Base-by-base conservation (phyloP, 1,284 basidiomycete species). In the Rhizopogon hawkerae region DNA sequence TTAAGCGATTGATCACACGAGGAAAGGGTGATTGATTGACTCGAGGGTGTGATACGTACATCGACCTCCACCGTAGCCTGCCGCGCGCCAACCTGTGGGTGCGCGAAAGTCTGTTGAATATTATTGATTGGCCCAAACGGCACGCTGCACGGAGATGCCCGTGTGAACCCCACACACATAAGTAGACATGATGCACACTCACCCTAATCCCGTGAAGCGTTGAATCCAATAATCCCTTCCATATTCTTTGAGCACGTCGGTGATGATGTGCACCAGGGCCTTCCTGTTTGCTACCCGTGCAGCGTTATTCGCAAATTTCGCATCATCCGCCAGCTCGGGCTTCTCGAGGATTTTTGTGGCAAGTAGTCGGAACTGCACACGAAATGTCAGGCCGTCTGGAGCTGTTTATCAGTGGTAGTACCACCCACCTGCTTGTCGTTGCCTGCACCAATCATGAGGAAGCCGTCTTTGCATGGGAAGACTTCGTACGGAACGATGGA, bases 91-190 rank as follows among this genome's bases (percentile, higher is more conserved):
- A 81, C 89, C 69, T 98, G 94, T 1, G 92, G 90, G 69, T 97
- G 94, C 38, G 82, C 78, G 62, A 97, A 97, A 1, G 94, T 94
- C 62, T 93, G 83, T 44, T 76, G 65, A 55, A 98, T 91, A 58
- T 92, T 88, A 65, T 96, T 95, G 70, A 98, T 95, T 11, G 91
- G 92, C 13, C 89, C 90, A 65, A 90, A 90, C 3, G 92, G 92
- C 31, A 95, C 77, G 4, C 89, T 88, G 53, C n/a, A 45, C 46
- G n/a, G 34, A 49, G 16, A 38, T 48, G 46, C 48, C 36, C 24
- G 21, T 46, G 39, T 26, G 46, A 42, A 52, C 26, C 11, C 45
- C 35, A 36, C 24, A 21, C 16, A 43, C 41, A 43, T 43, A 43
- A 43, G 29, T 33, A 33, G 13, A 33, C 29, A 42, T 42, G 10